Evolutionary conservation across 106 monocot species (phyloP).

Genomic region (Chionographis japonica): DNA sequence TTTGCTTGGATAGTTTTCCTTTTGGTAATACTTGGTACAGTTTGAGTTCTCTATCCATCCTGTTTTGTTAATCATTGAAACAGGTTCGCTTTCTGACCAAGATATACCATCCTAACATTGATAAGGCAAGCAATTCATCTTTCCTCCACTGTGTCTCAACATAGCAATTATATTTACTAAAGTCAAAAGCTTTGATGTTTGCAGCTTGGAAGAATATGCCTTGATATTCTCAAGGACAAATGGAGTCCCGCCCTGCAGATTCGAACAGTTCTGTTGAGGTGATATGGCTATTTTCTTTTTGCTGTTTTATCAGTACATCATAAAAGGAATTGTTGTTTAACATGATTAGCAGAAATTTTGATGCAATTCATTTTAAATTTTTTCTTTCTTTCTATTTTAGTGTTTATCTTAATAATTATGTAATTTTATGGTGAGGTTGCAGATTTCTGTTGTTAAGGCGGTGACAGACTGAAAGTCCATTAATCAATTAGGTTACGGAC

Average conservation of each 20-base stretch:
- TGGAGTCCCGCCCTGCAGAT: constrained; percentile 99
- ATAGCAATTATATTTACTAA: neutral
- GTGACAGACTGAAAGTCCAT: too few species aligned
- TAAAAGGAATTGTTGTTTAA: too few species aligned
- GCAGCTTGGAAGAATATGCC: constrained; percentile 99
- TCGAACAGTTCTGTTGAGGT: constrained; percentile 94
- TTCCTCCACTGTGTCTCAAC: neutral
- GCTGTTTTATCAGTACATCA: neutral
- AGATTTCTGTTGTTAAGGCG: too few species aligned
- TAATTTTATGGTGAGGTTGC: too few species aligned
- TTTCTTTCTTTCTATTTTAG: too few species aligned
- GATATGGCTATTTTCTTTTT: neutral
- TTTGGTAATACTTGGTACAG: too few species aligned
- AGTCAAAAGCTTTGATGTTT: neutral
- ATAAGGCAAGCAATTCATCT: constrained; percentile 53
- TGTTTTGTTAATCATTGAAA: neutral
- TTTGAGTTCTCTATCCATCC: neutral
- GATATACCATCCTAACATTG: constrained; percentile 99
- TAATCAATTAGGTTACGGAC: too few species aligned
- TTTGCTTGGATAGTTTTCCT: too few species aligned
- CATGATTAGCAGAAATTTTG: too few species aligned
- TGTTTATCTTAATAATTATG: too few species aligned
- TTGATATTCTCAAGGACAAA: constrained; percentile 98
- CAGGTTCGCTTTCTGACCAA: constrained; percentile 98
- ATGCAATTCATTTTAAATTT: too few species aligned